These are phyloP conservation scores for Tieghemostelium lacteum DNA, from an alignment of 78 protist species.

Conservation along the genomic window DNA sequence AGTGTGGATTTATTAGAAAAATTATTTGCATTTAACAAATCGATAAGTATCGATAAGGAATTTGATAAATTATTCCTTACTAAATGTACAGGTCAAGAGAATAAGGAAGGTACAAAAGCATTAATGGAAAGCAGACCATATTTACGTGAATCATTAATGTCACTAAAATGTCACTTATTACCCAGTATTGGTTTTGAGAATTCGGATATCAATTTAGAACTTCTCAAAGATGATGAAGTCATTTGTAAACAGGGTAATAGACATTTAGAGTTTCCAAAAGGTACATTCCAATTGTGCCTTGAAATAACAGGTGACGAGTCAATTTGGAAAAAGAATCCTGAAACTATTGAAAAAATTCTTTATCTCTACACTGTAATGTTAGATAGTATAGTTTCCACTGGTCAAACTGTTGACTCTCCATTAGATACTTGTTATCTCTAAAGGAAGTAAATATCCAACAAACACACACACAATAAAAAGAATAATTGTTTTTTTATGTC, in stretches of 20 bases:
- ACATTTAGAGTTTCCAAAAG: slow-evolving; percentile 53
- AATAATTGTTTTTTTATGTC: too few species aligned
- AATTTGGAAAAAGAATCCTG: slow-evolving; percentile 53
- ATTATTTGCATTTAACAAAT: slow-evolving; percentile 33
- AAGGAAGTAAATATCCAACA: too few species aligned
- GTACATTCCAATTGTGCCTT: slow-evolving; percentile 35
- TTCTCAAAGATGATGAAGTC: slow-evolving; percentile 21
- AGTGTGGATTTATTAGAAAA: slow-evolving; percentile 51
- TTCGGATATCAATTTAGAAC: slow-evolving; percentile 18
- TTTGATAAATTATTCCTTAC: slow-evolving; percentile 62
- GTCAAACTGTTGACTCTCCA: slow-evolving; percentile 36
- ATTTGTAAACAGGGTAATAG: slow-evolving; percentile 37
- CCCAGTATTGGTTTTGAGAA: slow-evolving; percentile 45
- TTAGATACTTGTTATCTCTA: slow-evolving; percentile 29
- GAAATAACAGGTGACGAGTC: slow-evolving; percentile 30
- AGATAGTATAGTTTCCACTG: slow-evolving; percentile 32
- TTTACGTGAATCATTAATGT: slow-evolving; percentile 35
- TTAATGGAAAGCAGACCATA: slow-evolving; percentile 8
- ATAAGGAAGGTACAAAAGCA: slow-evolving; percentile 8
- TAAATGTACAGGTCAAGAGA: background rate
- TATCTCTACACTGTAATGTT: slow-evolving; percentile 67
- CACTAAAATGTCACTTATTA: background rate
- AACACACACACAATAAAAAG: background rate
- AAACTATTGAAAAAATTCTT: slow-evolving; percentile 57
- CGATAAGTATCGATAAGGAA: slow-evolving; percentile 39